Evolutionary conservation across 148 eudicot genomes (phyloP).

Genomic region (Arctostaphylos glauca): DNA sequence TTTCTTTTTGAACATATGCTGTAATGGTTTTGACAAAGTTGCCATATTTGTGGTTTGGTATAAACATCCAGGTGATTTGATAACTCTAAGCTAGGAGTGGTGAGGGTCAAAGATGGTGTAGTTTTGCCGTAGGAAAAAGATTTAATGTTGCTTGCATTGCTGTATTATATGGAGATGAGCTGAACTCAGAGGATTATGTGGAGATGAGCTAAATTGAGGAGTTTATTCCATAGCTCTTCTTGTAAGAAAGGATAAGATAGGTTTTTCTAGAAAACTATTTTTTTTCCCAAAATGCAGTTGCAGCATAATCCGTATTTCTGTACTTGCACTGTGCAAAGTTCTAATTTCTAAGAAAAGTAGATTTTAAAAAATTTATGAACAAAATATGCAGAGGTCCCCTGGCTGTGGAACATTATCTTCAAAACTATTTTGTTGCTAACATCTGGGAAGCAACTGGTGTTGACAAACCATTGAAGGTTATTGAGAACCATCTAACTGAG

Average conservation of each 20-base stretch:
- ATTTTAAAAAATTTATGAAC: not conserved
- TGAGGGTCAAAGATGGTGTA: not conserved
- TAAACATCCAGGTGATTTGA: not conserved
- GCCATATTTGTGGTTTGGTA: not conserved
- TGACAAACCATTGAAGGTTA: not conserved
- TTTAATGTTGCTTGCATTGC: not conserved
- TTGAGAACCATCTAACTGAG: not conserved
- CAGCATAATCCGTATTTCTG: not conserved
- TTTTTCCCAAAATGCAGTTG: not conserved
- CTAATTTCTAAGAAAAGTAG: not conserved
- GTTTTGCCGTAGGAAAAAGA: not conserved
- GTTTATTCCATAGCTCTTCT: no score
- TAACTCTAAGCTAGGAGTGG: not conserved
- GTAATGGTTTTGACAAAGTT: not conserved
- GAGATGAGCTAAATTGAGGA: not conserved
- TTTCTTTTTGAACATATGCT: not conserved
- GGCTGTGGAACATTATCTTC: not conserved
- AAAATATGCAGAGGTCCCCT: not conserved
- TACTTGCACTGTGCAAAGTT: not conserved
- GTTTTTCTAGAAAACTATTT: not conserved
- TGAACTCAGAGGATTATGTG: no score
- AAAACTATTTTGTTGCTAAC: not conserved
- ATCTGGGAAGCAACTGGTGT: not conserved
- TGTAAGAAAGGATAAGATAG: not conserved
- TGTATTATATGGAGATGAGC: not conserved